Percentiles rank a stretch among this genome's conserved stretches.
These are phyloP conservation scores for Pestalotiopsis sp. DNA, from an alignment of 2,329 filamentous ascomycete genomes.

Conservation along the genomic window DNA sequence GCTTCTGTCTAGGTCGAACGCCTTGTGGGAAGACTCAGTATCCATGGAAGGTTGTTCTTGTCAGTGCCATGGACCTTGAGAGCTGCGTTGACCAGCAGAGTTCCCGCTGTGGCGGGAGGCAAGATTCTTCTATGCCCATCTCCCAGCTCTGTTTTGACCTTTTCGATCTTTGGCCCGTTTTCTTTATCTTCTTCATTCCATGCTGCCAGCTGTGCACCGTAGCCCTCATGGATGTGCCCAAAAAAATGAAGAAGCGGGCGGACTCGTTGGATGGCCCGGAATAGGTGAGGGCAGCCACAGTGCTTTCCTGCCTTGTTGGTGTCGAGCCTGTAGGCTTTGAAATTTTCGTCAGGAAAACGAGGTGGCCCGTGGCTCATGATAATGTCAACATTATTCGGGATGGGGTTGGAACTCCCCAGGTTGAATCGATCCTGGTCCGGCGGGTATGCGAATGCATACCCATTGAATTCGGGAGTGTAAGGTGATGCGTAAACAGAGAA, in stretches of 20 bases:
- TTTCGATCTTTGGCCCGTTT: not conserved
- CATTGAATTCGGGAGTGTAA: slow-evolving; percentile 32
- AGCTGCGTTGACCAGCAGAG: not conserved
- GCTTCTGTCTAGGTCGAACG: not conserved
- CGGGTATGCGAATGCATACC: slow-evolving; percentile 32
- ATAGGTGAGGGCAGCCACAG: slow-evolving; percentile 55
- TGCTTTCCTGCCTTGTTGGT: slow-evolving; percentile 19
- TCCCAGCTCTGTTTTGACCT: not conserved
- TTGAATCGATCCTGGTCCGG: slow-evolving; percentile 30
- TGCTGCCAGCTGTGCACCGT: slow-evolving; percentile 42
- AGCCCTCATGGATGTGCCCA: slow-evolving; percentile 63
- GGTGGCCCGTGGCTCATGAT: slow-evolving; percentile 43
- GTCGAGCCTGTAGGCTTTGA: not conserved
- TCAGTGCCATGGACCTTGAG: not conserved
- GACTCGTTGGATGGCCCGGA: slow-evolving; percentile 50
- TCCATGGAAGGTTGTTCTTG: not conserved
- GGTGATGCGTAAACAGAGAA: slow-evolving; percentile 35
- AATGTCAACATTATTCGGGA: slow-evolving; percentile 34
- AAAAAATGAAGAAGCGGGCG: slow-evolving; percentile 61
- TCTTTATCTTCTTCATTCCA: slow-evolving; percentile 29
- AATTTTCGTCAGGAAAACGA: slow-evolving; percentile 25
- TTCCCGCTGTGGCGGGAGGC: not conserved
- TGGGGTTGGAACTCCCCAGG: slow-evolving; percentile 12
- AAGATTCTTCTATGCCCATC: not conserved
- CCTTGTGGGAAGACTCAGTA: not conserved